Conservation (phyloP, 2,329 filamentous ascomycete species). For the Allantophomopsis lycopodina region DNA sequence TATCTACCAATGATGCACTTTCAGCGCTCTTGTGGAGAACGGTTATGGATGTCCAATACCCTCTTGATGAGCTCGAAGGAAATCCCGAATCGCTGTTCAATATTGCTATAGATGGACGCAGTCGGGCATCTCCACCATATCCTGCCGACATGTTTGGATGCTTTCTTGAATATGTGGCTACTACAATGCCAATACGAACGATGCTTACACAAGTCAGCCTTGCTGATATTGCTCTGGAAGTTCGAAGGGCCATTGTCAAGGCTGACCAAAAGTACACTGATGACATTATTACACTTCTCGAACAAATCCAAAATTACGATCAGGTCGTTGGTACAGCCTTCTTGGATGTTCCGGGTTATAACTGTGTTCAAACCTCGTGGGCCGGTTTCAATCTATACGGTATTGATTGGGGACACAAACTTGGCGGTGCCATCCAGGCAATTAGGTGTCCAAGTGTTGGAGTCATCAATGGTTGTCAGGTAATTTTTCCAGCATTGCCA, state of each 20-base stretch:
- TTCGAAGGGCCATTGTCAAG: slow-evolving; percentile 19
- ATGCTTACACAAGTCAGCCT: slow-evolving; percentile 17
- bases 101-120: slow-evolving; percentile 22
- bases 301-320: slow-evolving; percentile 18
- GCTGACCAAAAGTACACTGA: slow-evolving; percentile 17
- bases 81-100: slow-evolving; percentile 21
- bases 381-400: slow-evolving; percentile 9
- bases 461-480: no score
- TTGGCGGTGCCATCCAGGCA: no score
- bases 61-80: slow-evolving; percentile 9
- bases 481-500: no score
- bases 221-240: slow-evolving; percentile 19
- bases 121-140: slow-evolving; percentile 19
- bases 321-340: slow-evolving; percentile 20
- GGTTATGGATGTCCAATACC: no score
- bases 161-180: slow-evolving; percentile 22
- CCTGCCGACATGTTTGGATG: slow-evolving; percentile 23
- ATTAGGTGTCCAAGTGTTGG: no score
- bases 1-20: no score
- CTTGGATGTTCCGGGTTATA: slow-evolving; percentile 20
- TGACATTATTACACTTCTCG: slow-evolving; percentile 17
- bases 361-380: slow-evolving; percentile 21
- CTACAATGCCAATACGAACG: slow-evolving; percentile 14
- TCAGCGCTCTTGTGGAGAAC: no score
- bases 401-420: no score